Evolutionary conservation across 2,329 filamentous ascomycete genomes (phyloP), one percentile per base, ranked within the genome.

Genomic region (Leptographium flavum): DNA sequence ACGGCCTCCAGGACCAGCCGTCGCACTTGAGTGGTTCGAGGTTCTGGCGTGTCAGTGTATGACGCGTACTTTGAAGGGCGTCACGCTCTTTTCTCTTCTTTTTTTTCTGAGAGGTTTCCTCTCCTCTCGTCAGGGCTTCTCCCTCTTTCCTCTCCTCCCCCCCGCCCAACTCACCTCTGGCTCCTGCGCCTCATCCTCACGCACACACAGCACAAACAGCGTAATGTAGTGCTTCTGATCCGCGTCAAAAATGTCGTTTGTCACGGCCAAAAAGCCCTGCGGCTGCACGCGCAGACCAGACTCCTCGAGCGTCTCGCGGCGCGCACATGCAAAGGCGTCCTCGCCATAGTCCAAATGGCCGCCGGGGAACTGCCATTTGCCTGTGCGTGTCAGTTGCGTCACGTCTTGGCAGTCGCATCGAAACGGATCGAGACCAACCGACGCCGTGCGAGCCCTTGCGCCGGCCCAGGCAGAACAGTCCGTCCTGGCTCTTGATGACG

Each of bases 281-380:
- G 70, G 66, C 2, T 58, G 63, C 1, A 87, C 65, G 0, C 60
- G 54, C 0, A 87, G 65, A 0, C 73, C 80, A 0, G 83, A 86
- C 56, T 90, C 84, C 57, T 90, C 84, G 0, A 74, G 56, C 0
- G 74, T 66, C 60, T 90, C 84, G 4, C 84, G 71, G 39, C 63
- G 69, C 0, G 82, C 81, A 47, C 83, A 87, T 0, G 61, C 58
- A 19, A 76, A 66, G 28, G 76, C 69, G 2, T 66, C 67, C 57
- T 90, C 84, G 49, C 73, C 72, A 46, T 74, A 72, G 49, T 90
- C 84, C 15, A 88, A 70, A 54, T 90, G 83, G 0, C 84, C 85
- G 21, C 84, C 84, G 0, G 84, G 83, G 14, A 86, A 71, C 42
- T 78, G 79, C 62, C 72, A 76, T 11, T 48, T 50, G 3, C 49